phyloP scores from a whole-genome alignment of 441 rosid genomes.

The Populus tomentosa region DNA sequence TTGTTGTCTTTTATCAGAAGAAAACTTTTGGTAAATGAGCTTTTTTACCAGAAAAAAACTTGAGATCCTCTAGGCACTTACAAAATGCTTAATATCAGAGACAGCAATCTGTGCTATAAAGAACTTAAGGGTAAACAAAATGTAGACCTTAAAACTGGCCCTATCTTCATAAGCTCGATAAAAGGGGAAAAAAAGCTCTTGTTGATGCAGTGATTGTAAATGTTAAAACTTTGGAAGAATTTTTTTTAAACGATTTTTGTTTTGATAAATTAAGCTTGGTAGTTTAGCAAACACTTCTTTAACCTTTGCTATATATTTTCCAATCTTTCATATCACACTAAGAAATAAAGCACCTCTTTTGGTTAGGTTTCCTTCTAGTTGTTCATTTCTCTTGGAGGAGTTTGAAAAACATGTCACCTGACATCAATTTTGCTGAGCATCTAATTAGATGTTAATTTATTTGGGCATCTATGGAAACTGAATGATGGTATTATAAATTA shows the following conservation, averaged over 20 bases:
- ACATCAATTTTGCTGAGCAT: background rate
- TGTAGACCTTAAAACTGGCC: background rate
- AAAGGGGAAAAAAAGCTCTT: background rate
- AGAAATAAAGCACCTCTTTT: background rate
- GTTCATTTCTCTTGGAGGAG: background rate
- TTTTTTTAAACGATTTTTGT: background rate
- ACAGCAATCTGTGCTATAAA: background rate
- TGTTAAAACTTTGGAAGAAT: background rate
- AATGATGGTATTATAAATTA: conserved; percentile 1
- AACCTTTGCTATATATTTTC: background rate
- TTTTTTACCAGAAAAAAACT: background rate
- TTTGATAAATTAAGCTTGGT: background rate
- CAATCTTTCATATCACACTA: background rate
- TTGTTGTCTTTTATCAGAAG: background rate
- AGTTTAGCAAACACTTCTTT: background rate
- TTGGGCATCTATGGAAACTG: background rate
- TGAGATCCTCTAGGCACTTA: background rate
- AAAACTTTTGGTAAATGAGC: background rate
- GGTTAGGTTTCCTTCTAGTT: background rate
- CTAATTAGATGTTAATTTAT: background rate
- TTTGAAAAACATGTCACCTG: background rate
- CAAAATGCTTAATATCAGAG: background rate
- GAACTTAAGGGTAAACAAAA: background rate
- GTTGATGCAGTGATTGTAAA: background rate
- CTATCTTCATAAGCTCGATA: background rate